Evolutionary conservation across 345 rosid genomes (phyloP), one percentile per base, ranked within the genome.

Genomic region (Melastoma malabathricum): DNA sequence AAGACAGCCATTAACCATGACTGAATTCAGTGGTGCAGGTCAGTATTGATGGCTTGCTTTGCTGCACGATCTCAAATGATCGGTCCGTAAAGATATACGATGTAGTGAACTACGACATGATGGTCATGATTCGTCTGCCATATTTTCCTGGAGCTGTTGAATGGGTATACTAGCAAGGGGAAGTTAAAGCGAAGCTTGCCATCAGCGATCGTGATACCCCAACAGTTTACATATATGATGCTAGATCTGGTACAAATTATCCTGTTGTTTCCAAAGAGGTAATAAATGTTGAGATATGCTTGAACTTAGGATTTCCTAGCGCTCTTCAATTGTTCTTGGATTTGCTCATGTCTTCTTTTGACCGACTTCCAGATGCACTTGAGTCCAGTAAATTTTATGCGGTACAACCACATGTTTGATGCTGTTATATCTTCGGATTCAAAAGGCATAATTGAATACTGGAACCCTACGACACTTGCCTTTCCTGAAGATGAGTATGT

Each of bases 91-190:
- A 92, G 72, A 77, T 92, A 57, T 87, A 92, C 58, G 95, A 87
- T 67, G 98, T 92, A 39, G 84, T 87, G 51, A 87, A 84, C 77
- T 92, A 92, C 69, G 95, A 84, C 72, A 92, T 87, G 97, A 92
- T 92, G 97, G 83, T 74, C 69, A 92, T 92, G 98, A 68, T 92
- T 62, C 80, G 80, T 46, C 58, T 87, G 57, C 88, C 95, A 2
- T 92, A 65, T 62, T 59, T 78, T 51, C 88, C 97, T 62, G 90
- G 94, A 59, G 75, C 90, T 58, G 76, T 63, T 64, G 98, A 92
- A 57, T 92, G 95, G 94, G 97, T 87, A 23, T 87, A 79, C 61
- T 82, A 77, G 62, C 97, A 77, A 73, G 98, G 97, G 43, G 97
- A 87, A 73, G 95, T 84, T 52, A 92, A 75, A 70, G 89, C 94